phyloP scores from a whole-genome alignment of 495 filamentous ascomycete genomes.

The Aspergillus leporis region DNA sequence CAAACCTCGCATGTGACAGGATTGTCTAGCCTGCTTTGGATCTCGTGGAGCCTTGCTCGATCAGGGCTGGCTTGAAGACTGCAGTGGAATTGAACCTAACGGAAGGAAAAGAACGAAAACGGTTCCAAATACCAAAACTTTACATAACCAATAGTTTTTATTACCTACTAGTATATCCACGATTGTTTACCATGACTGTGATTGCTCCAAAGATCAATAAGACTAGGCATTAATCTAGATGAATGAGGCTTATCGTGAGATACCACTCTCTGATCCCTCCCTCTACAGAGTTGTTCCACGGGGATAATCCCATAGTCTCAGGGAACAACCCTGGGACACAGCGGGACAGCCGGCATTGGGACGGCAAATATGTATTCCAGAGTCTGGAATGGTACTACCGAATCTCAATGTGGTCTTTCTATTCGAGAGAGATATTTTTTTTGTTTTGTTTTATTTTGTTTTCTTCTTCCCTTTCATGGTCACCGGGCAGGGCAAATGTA shows the following conservation, averaged over 20 bases:
- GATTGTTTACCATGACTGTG: not conserved
- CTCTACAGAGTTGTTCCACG: not conserved
- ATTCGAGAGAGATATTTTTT: not conserved
- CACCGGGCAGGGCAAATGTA: not conserved
- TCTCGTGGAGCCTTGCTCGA: conserved; percentile 2
- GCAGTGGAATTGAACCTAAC: not conserved
- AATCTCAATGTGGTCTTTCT: not conserved
- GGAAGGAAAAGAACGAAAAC: not conserved
- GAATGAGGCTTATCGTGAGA: not conserved
- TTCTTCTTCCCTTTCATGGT: not conserved
- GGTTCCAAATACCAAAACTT: no score
- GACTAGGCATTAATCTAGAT: not conserved
- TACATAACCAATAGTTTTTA: not conserved
- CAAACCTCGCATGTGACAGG: not conserved
- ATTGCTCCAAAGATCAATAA: not conserved
- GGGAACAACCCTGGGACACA: not conserved
- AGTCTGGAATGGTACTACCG: not conserved
- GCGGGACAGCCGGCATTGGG: not conserved
- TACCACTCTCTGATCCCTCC: not conserved
- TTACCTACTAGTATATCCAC: not conserved
- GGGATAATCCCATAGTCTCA: not conserved
- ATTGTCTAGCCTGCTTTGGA: conserved; percentile 3
- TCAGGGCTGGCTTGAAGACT: not conserved
- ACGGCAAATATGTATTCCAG: conserved; percentile 7
- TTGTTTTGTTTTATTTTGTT: not conserved